phyloP scores from a whole-genome alignment of 768 basidiomycete genomes.

The Leccinum subgranulosum region DNA sequence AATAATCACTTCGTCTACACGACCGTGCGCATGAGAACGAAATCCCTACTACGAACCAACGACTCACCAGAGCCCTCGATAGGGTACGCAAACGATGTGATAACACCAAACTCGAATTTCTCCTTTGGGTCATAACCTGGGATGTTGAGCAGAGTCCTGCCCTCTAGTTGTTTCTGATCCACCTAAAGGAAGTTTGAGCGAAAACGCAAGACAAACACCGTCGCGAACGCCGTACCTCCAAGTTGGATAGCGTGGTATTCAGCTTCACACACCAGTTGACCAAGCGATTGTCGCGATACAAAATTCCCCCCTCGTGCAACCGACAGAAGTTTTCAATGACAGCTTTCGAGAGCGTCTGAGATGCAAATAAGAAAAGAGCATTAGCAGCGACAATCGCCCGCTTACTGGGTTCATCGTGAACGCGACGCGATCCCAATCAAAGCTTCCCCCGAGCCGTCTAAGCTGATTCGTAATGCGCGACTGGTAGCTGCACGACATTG shows the following conservation, averaged over 20 bases:
- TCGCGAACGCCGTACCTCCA: slow-evolving; percentile 62
- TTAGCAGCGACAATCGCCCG: neutral
- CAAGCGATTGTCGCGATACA: slow-evolving; percentile 94
- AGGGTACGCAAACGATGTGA: slow-evolving; percentile 94
- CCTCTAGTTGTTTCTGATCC: slow-evolving; percentile 85
- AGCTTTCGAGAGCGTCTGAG: slow-evolving; percentile 72
- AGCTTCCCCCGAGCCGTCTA: slow-evolving; percentile 84
- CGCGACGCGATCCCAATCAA: slow-evolving; percentile 91
- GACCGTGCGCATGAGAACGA: neutral
- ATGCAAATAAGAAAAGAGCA: neutral
- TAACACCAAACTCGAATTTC: slow-evolving; percentile 94
- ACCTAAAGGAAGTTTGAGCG: slow-evolving; percentile 48
- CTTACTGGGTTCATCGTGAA: slow-evolving; percentile 93
- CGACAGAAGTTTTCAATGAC: slow-evolving; percentile 90
- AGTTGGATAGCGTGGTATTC: slow-evolving; percentile 96
- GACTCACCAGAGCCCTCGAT: slow-evolving; percentile 77
- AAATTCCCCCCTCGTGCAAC: slow-evolving; percentile 84
- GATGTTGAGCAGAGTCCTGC: slow-evolving; percentile 81
- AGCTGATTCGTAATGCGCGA: slow-evolving; percentile 89
- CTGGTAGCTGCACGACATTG: slow-evolving; percentile 65
- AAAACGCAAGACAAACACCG: neutral
- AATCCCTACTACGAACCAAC: neutral
- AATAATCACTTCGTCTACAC: slow-evolving; percentile 79
- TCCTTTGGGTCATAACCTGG: slow-evolving; percentile 97
- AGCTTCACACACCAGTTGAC: slow-evolving; percentile 98